These are phyloP conservation scores for Craterostigma plantagineum DNA, from an alignment of 257 asterid species.

Conservation along the genomic window DNA sequence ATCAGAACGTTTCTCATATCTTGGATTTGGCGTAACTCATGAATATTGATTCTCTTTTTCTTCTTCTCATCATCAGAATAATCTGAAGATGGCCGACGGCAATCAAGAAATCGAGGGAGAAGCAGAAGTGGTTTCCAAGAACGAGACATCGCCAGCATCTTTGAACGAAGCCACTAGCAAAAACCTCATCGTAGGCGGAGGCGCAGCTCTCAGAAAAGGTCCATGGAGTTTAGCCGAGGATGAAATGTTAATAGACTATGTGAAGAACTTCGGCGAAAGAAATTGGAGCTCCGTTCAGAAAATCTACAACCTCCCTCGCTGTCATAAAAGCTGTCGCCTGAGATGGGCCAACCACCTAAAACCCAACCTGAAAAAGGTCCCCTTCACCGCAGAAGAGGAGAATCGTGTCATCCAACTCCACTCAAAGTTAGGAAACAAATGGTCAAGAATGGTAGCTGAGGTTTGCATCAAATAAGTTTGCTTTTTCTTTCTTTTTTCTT, in stretches of 20 bases:
- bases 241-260: not conserved
- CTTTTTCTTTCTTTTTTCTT: not conserved
- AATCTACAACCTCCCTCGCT: not conserved
- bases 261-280: not conserved
- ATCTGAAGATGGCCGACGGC: no score
- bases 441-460: constrained; percentile 2
- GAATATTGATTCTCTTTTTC: no score
- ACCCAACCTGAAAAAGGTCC: constrained; percentile 2
- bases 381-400: constrained; percentile 1
- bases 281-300: constrained; percentile 2
- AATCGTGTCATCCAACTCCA: constrained; percentile 1
- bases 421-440: not conserved
- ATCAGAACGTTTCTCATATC: no score
- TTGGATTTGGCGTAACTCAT: no score
- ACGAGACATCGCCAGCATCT: no score
- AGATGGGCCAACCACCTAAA: constrained; percentile 2
- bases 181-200: not conserved
- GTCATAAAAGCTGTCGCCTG: constrained; percentile 1
- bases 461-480: not conserved
- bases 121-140: no score
- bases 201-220: not conserved
- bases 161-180: no score
- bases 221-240: constrained; percentile 1
- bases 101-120: no score
- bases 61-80: no score